Evolutionary conservation across 345 rosid species (phyloP).

Genomic region (Physaria fendleri): DNA sequence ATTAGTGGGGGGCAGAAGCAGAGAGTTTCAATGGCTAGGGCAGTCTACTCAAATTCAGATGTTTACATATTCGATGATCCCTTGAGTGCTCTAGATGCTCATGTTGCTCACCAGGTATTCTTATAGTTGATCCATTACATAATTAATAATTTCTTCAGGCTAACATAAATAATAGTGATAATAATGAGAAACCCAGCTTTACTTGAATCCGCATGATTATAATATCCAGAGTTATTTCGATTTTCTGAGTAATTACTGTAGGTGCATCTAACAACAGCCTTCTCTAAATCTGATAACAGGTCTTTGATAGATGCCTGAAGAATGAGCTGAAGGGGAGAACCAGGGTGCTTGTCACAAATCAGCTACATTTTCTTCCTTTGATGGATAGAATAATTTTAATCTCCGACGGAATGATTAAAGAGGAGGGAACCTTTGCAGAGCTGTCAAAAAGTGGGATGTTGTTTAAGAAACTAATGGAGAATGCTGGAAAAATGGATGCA

Average conservation of each 20-base stretch:
- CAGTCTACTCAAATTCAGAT: slow-evolving; percentile 87
- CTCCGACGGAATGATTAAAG: slow-evolving; percentile 70
- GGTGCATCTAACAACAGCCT: not conserved
- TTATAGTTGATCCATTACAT: not conserved
- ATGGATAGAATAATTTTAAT: slow-evolving; percentile 74
- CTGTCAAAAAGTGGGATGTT: slow-evolving; percentile 60
- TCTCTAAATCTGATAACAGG: slow-evolving; percentile 47
- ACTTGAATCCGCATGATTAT: not conserved
- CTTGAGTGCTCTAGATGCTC: slow-evolving; percentile 93
- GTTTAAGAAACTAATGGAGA: slow-evolving; percentile 88
- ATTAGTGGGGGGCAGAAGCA: slow-evolving; percentile 99
- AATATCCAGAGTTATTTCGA: not conserved
- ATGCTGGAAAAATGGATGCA: slow-evolving; percentile 92
- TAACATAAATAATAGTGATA: too few species aligned
- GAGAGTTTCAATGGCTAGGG: slow-evolving; percentile 98
- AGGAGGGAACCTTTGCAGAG: slow-evolving; percentile 86
- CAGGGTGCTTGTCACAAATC: slow-evolving; percentile 90
- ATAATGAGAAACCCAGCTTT: too few species aligned
- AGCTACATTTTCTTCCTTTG: slow-evolving; percentile 91
- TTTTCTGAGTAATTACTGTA: not conserved
- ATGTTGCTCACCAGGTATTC: slow-evolving; percentile 80
- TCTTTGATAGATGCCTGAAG: slow-evolving; percentile 80
- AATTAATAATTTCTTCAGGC: not conserved
- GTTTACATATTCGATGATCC: slow-evolving; percentile 96
- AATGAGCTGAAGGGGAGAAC: slow-evolving; percentile 72